phyloP scores from a whole-genome alignment of 2,329 filamentous ascomycete genomes.

The Aureobasidium sp. region DNA sequence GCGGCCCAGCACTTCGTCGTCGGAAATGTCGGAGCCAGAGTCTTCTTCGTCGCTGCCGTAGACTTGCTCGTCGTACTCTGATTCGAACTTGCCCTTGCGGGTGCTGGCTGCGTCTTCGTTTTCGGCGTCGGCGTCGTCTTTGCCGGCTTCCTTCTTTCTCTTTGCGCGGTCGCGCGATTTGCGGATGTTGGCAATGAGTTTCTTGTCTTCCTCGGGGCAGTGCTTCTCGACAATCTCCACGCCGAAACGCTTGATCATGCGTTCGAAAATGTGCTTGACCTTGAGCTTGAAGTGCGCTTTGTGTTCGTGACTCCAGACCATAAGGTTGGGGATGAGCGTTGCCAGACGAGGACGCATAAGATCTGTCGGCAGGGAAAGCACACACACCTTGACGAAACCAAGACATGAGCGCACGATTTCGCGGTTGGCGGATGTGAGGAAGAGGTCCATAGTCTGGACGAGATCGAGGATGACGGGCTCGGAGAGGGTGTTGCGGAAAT shows the following conservation, averaged over 20 bases:
- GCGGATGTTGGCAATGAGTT: constrained; percentile 87
- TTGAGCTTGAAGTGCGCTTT: constrained; percentile 95
- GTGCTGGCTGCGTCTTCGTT: constrained; percentile 24
- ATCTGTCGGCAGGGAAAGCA: constrained; percentile 74
- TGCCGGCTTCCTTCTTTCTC: constrained; percentile 69
- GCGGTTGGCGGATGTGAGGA: constrained; percentile 91
- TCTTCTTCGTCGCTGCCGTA: constrained; percentile 60
- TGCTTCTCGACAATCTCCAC: constrained; percentile 70
- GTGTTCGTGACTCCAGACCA: constrained; percentile 96
- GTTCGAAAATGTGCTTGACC: constrained; percentile 95
- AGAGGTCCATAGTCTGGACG: constrained; percentile 91
- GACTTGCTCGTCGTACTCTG: constrained; percentile 92
- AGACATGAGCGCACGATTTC: constrained; percentile 93
- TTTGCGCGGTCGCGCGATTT: constrained; percentile 90
- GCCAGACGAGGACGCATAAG: constrained; percentile 71
- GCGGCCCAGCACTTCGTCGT: constrained; percentile 48
- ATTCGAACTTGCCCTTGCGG: constrained; percentile 65
- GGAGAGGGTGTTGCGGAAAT: constrained; percentile 69
- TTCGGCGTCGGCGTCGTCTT: constrained; percentile 41
- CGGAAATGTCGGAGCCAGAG: constrained; percentile 54
- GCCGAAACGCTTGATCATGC: constrained; percentile 87
- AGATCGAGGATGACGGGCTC: constrained; percentile 69
- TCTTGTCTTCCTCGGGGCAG: constrained; percentile 79
- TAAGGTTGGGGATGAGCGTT: constrained; percentile 77
- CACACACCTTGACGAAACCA: constrained; percentile 93